Conservation (phyloP, 257 asterid genomes). For the Misopates orontium region DNA sequence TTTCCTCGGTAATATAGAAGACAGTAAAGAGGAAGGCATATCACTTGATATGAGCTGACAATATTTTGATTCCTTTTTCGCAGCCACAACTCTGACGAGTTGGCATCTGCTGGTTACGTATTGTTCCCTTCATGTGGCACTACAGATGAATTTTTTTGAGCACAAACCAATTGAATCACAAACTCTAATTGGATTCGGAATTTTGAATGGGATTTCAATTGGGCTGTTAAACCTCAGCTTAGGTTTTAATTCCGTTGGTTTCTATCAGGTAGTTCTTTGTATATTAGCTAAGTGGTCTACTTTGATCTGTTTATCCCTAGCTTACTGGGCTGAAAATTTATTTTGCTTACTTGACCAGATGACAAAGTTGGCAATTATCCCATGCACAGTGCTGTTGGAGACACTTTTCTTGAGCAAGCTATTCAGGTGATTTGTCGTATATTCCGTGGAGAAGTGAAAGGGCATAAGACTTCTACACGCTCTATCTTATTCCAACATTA, state of each 20-base stretch:
- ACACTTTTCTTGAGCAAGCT: constrained; percentile 80
- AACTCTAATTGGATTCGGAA: constrained; percentile 77
- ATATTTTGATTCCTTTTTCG: constrained; percentile 23
- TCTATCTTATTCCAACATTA: background rate
- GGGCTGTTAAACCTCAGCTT: constrained; percentile 87
- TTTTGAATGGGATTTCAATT: constrained; percentile 83
- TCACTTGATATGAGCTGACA: background rate
- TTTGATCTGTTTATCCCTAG: constrained; percentile 11
- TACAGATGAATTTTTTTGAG: constrained; percentile 72
- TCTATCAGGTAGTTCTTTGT: constrained; percentile 65
- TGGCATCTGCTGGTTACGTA: constrained; percentile 87
- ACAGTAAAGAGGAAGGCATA: background rate
- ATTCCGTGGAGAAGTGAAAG: constrained; percentile 6
- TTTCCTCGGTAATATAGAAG: background rate
- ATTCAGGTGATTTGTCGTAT: constrained; percentile 60
- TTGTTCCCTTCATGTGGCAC: constrained; percentile 82
- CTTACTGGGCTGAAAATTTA: constrained; percentile 27
- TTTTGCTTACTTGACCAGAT: constrained; percentile 46
- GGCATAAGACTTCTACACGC: constrained; percentile 10
- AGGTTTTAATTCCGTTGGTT: constrained; percentile 92
- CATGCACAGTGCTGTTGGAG: constrained; percentile 84
- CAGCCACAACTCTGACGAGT: constrained; percentile 93
- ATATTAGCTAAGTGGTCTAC: constrained; percentile 16
- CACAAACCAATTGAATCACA: constrained; percentile 76
- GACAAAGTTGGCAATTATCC: constrained; percentile 94